Evolutionary conservation across 164 flowering plant species (phyloP), one percentile per base, ranked within the genome.

Genomic region (Aristolochia contorta): DNA sequence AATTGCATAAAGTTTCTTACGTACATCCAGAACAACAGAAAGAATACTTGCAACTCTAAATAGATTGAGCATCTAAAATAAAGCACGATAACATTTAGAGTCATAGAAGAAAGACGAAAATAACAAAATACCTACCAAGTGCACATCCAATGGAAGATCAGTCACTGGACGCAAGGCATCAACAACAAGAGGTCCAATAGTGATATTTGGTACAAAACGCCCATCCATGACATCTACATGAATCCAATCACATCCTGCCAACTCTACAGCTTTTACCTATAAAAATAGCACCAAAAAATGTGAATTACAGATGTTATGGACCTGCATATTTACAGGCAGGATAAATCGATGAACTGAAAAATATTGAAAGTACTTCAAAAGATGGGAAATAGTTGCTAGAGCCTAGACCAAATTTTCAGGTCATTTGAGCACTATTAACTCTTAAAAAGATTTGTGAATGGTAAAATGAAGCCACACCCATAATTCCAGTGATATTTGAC

Each of bases 221-320:
- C 99, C 99, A 75, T 93, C 99, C 99, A 93, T 90, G 19, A 93
- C 99, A 81, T 93, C 99, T 51, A 93, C 96, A 84, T 93, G 99
- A 69, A 93, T 93, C 99, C 99, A 93, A 69, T 93, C 99, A 79
- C 97, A 93, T 19, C 99, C 99, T 37, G 97, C 99, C 80, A 83
- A 54, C 69, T 93, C 99, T 61, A 93, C 89, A 48, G 99, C 99
- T 90, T 93, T 93, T 23, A 93, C 97, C 99, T 93, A 69, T 10
- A 37, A 3, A 37, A 37, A 37, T 4, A 37, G 43, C 43, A 37
- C 43, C 10, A 10, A 3, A 37, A 3, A 37, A 37, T 37, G 12
- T 37, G 43, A 7, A 37, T 37, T 3, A 37, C 9, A 37, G 43
- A 37, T 37, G 10, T 8, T 37, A 37, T 37, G 43, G 43, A 37